Conservation (phyloP, 202 grass and related monocot genomes). For the Elaeis oleifera region DNA sequence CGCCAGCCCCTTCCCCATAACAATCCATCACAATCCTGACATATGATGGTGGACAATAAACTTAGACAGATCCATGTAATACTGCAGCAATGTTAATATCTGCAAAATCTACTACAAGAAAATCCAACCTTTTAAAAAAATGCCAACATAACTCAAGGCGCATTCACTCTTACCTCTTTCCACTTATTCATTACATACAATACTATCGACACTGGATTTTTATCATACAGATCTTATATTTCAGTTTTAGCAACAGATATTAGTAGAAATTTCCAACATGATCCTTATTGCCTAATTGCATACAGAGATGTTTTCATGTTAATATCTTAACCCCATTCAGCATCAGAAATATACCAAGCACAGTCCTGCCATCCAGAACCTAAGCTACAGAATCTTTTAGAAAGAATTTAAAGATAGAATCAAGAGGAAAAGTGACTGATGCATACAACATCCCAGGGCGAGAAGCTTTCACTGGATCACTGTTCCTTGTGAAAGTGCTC, state of each 20-base stretch:
- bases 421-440: not conserved
- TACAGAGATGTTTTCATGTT: not conserved
- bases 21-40: conserved; percentile 90
- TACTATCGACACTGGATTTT: no score
- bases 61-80: not conserved
- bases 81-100: conserved; percentile 7
- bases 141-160: no score
- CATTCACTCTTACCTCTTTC: no score
- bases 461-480: conserved; percentile 94
- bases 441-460: conserved; percentile 93
- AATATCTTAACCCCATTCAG: not conserved
- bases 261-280: no score
- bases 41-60: conserved; percentile 17
- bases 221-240: no score
- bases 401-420: conserved; percentile 1
- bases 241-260: no score
- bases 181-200: no score
- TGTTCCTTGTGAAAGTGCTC: conserved; percentile 94
- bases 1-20: conserved; percentile 97
- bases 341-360: conserved; percentile 3
- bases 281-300: not conserved
- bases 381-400: not conserved
- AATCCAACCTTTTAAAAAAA: not conserved
- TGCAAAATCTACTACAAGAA: not conserved
- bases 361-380: not conserved